phyloP scores from a whole-genome alignment of 345 rosid genomes.

The Citrus reticulata region DNA sequence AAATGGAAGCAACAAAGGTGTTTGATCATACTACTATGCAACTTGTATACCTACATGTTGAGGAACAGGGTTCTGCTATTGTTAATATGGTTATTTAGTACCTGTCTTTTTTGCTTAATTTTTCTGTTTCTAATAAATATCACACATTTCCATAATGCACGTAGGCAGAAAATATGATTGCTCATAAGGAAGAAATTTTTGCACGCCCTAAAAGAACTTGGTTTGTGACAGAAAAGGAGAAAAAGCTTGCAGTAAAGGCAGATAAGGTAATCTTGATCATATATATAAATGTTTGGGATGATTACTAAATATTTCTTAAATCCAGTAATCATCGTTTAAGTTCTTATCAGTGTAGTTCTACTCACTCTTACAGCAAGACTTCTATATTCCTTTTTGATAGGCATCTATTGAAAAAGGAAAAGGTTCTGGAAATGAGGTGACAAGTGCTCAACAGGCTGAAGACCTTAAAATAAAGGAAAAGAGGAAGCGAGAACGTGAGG shows the following conservation, averaged over 20 bases:
- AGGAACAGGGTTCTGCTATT: slow-evolving; percentile 1
- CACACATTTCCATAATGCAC: slow-evolving; percentile 11
- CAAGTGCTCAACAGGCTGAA: slow-evolving; percentile 88
- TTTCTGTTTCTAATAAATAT: neutral
- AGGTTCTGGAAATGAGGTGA: slow-evolving; percentile 47
- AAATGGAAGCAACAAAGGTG: slow-evolving; percentile 95
- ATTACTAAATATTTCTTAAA: neutral
- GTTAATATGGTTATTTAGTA: neutral
- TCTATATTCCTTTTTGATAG: slow-evolving; percentile 26
- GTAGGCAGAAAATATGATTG: slow-evolving; percentile 94
- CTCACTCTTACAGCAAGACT: neutral
- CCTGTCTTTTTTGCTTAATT: neutral
- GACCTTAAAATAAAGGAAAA: slow-evolving; percentile 90
- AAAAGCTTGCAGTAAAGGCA: slow-evolving; percentile 61
- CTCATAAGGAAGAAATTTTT: slow-evolving; percentile 78
- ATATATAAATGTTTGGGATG: neutral
- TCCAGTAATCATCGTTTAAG: neutral
- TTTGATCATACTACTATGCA: slow-evolving; percentile 1
- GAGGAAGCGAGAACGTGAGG: slow-evolving; percentile 90
- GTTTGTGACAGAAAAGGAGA: slow-evolving; percentile 89
- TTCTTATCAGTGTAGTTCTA: neutral
- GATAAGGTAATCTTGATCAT: slow-evolving; percentile 49
- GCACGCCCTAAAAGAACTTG: slow-evolving; percentile 92
- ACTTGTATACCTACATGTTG: neutral
- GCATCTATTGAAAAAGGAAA: slow-evolving; percentile 48